These are phyloP conservation scores for Sanghuangporus weigelae DNA, from an alignment of 1,284 basidiomycete species.

Conservation along the genomic window DNA sequence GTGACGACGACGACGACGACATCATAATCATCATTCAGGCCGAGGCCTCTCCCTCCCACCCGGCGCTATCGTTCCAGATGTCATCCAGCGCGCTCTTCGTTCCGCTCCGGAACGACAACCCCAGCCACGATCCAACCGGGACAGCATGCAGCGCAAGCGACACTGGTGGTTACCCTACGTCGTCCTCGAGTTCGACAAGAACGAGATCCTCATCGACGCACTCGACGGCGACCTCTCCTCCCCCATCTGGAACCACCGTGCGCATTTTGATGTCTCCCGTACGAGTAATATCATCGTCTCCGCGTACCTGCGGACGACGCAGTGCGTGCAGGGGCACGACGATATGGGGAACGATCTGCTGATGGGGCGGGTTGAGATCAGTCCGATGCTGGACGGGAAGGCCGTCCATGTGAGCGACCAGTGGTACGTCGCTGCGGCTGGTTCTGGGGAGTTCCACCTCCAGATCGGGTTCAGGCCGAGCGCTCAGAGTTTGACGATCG, in stretches of 20 bases:
- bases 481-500: conserved; percentile 84
- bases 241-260: conserved; percentile 94
- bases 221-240: conserved; percentile 81
- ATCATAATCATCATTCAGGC: conserved; percentile 33
- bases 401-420: conserved; percentile 74
- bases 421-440: conserved; percentile 86
- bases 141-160: conserved; percentile 85
- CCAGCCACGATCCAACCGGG: conserved; percentile 62
- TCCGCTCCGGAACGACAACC: conserved; percentile 33
- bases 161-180: conserved; percentile 98
- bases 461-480: conserved; percentile 89
- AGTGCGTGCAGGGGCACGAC: conserved; percentile 59
- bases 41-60: conserved; percentile 71
- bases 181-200: conserved; percentile 99
- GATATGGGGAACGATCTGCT: conserved; percentile 93
- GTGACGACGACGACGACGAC: background rate
- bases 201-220: conserved; percentile 95
- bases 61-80: conserved; percentile 73
- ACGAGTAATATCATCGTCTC: conserved; percentile 88
- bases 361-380: conserved; percentile 88
- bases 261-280: conserved; percentile 91
- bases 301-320: conserved; percentile 79
- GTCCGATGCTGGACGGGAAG: conserved; percentile 68
- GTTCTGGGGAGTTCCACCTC: conserved; percentile 90
- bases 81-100: conserved; percentile 81